These are phyloP conservation scores for Abrus precatorius DNA, from an alignment of 306 rosid genomes.

Conservation along the genomic window DNA sequence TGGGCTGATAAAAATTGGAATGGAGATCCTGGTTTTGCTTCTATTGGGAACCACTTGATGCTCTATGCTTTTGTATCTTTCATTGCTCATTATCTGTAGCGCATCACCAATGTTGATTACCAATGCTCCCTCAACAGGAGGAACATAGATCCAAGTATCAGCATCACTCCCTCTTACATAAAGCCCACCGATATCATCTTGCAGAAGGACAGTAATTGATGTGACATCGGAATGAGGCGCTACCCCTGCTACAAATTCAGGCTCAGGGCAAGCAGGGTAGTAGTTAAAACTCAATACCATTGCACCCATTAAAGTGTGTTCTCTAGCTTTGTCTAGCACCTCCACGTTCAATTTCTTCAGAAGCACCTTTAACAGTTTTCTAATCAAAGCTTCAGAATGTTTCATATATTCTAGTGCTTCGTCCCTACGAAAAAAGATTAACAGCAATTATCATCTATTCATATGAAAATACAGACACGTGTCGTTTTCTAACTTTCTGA, in stretches of 20 bases:
- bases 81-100: conserved; percentile 61
- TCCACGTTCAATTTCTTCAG: conserved; percentile 47
- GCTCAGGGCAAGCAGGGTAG: conserved; percentile 58
- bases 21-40: conserved; percentile 51
- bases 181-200: conserved; percentile 55
- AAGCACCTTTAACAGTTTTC: conserved; percentile 48
- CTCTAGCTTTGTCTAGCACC: conserved; percentile 48
- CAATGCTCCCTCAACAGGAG: conserved; percentile 54
- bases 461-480: conserved; percentile 3
- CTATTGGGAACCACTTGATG: conserved; percentile 51
- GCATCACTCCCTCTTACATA: conserved; percentile 49
- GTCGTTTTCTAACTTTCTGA: not conserved
- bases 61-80: conserved; percentile 51
- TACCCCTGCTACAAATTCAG: conserved; percentile 51
- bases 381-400: conserved; percentile 38
- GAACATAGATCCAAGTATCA: conserved; percentile 53
- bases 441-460: conserved; percentile 3
- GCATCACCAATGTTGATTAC: conserved; percentile 58
- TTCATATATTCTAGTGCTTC: conserved; percentile 56
- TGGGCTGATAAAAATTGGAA: conserved; percentile 60
- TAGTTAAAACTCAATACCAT: conserved; percentile 51
- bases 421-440: conserved; percentile 43
- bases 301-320: conserved; percentile 50
- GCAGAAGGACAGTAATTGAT: conserved; percentile 57
- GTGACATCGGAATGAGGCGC: conserved; percentile 56